Conservation (phyloP, 148 eudicot genomes). For the Vaccinium darrowii region DNA sequence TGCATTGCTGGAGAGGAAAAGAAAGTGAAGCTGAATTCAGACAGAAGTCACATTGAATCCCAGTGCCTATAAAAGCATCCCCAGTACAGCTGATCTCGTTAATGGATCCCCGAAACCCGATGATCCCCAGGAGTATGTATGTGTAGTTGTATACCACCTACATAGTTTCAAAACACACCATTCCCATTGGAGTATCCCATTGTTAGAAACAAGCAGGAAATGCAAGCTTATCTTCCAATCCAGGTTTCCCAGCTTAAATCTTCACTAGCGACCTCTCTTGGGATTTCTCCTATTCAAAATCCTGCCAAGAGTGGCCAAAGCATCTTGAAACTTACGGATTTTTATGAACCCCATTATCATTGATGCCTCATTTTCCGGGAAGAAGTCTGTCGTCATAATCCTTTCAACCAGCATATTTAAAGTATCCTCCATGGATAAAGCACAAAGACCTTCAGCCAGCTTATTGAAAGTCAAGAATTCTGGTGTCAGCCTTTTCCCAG, state of each 20-base stretch:
- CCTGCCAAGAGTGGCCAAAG: slow-evolving; percentile 65
- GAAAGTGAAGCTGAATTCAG: background rate
- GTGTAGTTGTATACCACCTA: too few relatives aligned
- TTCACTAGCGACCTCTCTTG: slow-evolving; percentile 39
- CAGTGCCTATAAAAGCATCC: background rate
- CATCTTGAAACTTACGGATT: slow-evolving; percentile 84
- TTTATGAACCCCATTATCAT: slow-evolving; percentile 80
- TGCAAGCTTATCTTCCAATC: background rate
- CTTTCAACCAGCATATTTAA: slow-evolving; percentile 59
- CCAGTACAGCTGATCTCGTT: background rate
- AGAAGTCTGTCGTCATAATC: slow-evolving; percentile 59
- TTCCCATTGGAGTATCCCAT: background rate
- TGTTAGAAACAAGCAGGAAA: background rate
- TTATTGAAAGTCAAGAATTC: slow-evolving; percentile 63
- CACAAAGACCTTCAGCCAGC: slow-evolving; percentile 89
- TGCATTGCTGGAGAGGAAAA: background rate
- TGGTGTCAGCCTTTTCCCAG: slow-evolving; percentile 65
- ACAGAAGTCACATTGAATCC: background rate
- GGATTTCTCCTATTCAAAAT: slow-evolving; percentile 52
- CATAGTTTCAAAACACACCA: background rate
- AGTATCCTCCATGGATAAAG: slow-evolving; percentile 80
- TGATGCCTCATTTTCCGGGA: slow-evolving; percentile 60
- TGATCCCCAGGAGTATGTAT: background rate
- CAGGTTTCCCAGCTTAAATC: slow-evolving; percentile 2
- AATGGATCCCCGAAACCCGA: background rate